Percentiles rank a stretch among this genome's conserved stretches.
phyloP scores from a whole-genome alignment of 352 stramenopile genomes.

The Pythium biforme region DNA sequence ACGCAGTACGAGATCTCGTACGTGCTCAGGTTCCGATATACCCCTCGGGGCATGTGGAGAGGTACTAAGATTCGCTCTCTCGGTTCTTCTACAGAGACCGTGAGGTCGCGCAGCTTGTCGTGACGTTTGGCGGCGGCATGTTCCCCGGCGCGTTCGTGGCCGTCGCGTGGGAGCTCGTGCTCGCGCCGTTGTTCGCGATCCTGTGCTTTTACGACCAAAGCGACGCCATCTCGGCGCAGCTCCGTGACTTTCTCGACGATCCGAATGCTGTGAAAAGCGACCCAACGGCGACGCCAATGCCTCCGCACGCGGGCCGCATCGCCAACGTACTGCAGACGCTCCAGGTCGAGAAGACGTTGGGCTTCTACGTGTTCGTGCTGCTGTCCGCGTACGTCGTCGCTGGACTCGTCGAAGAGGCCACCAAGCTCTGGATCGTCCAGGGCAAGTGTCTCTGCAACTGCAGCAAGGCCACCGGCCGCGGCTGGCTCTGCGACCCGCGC shows the following conservation, averaged over 20 bases:
- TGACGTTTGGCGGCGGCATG: constrained; percentile 52
- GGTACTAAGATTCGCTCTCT: neutral
- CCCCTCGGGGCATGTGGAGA: too few relatives aligned
- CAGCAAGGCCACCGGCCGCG: constrained; percentile 1
- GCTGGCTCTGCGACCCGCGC: constrained; percentile 50
- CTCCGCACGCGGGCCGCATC: constrained; percentile 32
- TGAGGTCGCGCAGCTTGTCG: constrained; percentile 58
- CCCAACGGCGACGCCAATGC: neutral
- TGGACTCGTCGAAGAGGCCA: constrained; percentile 56
- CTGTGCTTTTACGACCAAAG: constrained; percentile 66
- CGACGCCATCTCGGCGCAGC: constrained; percentile 39
- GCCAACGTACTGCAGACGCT: constrained; percentile 46
- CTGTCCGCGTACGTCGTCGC: constrained; percentile 54
- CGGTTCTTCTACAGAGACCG: constrained; percentile 38
- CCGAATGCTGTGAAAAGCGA: neutral
- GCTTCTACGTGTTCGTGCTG: constrained; percentile 63
- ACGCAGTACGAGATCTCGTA: constrained; percentile 27
- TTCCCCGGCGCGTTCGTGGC: constrained; percentile 44
- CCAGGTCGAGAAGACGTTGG: constrained; percentile 54
- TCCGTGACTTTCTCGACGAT: constrained; percentile 34
- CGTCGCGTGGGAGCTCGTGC: constrained; percentile 34
- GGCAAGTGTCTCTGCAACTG: constrained; percentile 40
- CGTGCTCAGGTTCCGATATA: neutral
- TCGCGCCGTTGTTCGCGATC: constrained; percentile 39
- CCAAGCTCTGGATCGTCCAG: constrained; percentile 73